A percentile compares a stretch with the other conserved stretches of the same genome.
Conservation (phyloP, 202 grass and related monocot species). For the Zizania palustris region DNA sequence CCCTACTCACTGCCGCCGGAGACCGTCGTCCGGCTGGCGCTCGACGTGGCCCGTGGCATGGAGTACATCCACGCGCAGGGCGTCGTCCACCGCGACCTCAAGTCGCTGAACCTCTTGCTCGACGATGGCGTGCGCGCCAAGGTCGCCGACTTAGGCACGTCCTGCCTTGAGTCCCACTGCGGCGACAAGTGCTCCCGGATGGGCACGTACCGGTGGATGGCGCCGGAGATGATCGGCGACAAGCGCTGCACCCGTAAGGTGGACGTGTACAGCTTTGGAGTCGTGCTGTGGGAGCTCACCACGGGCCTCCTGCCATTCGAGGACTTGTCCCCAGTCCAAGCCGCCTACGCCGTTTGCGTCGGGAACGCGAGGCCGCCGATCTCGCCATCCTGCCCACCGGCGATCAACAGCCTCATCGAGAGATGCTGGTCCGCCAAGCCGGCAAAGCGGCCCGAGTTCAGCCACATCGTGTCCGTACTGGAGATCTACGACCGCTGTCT, state of each 20-base stretch:
- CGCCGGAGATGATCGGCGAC: slow-evolving; percentile 60
- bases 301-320: slow-evolving; percentile 51
- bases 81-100: slow-evolving; percentile 65
- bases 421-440: slow-evolving; percentile 62
- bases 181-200: slow-evolving; percentile 50
- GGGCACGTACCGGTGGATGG: slow-evolving; percentile 79
- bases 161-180: slow-evolving; percentile 54
- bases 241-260: slow-evolving; percentile 62
- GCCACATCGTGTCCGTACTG: slow-evolving; percentile 53
- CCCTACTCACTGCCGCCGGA: slow-evolving; percentile 65
- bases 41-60: slow-evolving; percentile 64
- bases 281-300: slow-evolving; percentile 49
- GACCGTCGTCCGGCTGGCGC: slow-evolving; percentile 53
- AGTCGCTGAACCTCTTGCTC: slow-evolving; percentile 63
- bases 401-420: slow-evolving; percentile 53
- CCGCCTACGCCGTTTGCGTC: too few relatives aligned
- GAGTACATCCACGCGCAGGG: slow-evolving; percentile 68
- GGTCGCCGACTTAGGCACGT: slow-evolving; percentile 65
- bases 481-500: slow-evolving; percentile 66
- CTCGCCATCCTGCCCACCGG: slow-evolving; percentile 51
- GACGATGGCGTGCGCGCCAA: slow-evolving; percentile 64
- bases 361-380: slow-evolving; percentile 49
- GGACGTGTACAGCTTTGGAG: too few relatives aligned
- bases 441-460: slow-evolving; percentile 55
- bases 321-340: slow-evolving; percentile 56